phyloP scores from a whole-genome alignment of 108 stramenopile species.

The Skeletonema potamos region DNA sequence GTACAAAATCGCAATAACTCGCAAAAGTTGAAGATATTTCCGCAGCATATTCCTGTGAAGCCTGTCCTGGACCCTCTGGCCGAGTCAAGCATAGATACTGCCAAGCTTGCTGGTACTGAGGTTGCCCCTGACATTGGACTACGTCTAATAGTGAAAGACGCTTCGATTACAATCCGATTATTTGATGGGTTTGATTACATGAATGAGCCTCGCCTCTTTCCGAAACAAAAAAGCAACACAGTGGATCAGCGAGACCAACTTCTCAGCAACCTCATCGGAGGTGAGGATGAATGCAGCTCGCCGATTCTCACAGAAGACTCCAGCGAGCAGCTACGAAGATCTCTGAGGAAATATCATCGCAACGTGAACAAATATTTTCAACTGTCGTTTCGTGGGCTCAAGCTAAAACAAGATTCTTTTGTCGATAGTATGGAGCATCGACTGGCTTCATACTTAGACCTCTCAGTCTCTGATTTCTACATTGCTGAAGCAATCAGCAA shows the following conservation, averaged over 20 bases:
- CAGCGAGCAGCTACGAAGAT: conserved; percentile 26
- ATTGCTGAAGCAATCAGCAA: conserved; percentile 75
- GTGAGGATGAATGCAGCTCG: conserved; percentile 7
- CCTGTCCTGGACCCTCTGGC: conserved; percentile 53
- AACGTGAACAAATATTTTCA: conserved; percentile 63
- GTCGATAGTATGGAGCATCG: conserved; percentile 47
- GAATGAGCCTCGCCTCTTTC: conserved; percentile 9
- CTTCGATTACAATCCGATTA: conserved; percentile 57
- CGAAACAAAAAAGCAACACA: not conserved
- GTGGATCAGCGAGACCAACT: conserved; percentile 51
- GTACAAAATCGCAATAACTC: not conserved
- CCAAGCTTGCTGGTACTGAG: conserved; percentile 51
- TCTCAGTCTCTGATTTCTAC: conserved; percentile 70
- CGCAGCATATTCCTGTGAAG: conserved; percentile 71
- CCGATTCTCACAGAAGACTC: conserved; percentile 49
- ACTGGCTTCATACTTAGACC: conserved; percentile 66
- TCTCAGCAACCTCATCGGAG: conserved; percentile 57
- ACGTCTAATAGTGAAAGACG: conserved; percentile 65
- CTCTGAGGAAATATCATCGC: conserved; percentile 49
- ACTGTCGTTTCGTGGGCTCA: conserved; percentile 55
- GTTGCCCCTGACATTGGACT: conserved; percentile 33
- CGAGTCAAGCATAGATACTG: conserved; percentile 62
- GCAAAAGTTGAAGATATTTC: conserved; percentile 39
- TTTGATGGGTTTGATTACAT: conserved; percentile 87
- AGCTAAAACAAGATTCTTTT: conserved; percentile 65